Percentiles rank a stretch among this genome's conserved stretches.
Conservation (phyloP, 305 asterid species). For the Fraxinus ornus region DNA sequence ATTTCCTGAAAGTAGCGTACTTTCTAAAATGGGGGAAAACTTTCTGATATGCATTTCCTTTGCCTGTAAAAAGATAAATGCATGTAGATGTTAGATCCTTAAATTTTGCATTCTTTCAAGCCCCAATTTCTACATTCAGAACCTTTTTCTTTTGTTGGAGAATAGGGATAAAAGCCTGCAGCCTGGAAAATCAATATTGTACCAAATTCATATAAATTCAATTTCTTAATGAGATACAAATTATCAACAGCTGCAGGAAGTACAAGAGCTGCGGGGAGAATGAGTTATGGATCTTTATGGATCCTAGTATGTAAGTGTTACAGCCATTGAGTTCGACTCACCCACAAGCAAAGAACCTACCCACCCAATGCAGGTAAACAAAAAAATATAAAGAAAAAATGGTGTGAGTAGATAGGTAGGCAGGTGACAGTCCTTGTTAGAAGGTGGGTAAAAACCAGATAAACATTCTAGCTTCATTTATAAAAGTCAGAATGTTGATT, state of each 20-base stretch:
- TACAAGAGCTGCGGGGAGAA: background rate
- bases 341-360: background rate
- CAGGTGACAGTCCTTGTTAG: background rate
- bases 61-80: slow-evolving; percentile 35
- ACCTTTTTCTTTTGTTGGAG: background rate
- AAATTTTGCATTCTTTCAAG: background rate
- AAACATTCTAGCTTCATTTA: background rate
- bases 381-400: background rate
- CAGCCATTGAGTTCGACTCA: background rate
- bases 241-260: background rate
- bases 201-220: background rate
- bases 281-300: background rate
- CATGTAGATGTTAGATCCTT: background rate
- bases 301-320: background rate
- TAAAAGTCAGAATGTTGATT: background rate
- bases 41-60: slow-evolving; percentile 58
- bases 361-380: background rate
- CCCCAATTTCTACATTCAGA: no score
- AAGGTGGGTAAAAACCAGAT: background rate
- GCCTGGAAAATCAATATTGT: background rate
- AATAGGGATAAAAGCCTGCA: background rate
- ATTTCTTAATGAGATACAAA: background rate
- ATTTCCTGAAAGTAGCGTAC: slow-evolving; percentile 43
- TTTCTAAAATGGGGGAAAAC: slow-evolving; percentile 72
- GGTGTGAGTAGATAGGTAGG: background rate